These are phyloP conservation scores for Leishmania arabica DNA, from an alignment of 208 protist species.

Conservation along the genomic window DNA sequence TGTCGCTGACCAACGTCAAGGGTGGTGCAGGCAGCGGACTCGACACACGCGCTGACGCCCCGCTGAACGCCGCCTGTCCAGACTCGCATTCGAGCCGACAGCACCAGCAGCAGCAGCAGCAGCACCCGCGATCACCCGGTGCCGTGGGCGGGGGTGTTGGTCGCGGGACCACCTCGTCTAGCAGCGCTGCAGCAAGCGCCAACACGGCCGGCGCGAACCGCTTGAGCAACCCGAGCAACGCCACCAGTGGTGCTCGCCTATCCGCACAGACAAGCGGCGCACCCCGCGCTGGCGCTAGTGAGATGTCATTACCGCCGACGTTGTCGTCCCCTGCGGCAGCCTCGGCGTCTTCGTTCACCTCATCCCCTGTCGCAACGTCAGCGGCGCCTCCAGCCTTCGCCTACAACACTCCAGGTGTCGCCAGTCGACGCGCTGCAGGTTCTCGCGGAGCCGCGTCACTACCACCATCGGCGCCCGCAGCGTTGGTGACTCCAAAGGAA, in stretches of 20 bases:
- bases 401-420: constrained; percentile 5
- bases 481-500: not conserved
- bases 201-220: not conserved
- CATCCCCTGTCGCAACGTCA: not conserved
- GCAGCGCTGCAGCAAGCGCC: not conserved
- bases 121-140: not conserved
- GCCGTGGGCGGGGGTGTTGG: not conserved
- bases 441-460: not conserved
- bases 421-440: not conserved
- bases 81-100: not conserved
- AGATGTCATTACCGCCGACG: constrained; percentile 2
- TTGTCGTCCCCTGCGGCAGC: not conserved
- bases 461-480: not conserved
- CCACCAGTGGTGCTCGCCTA: not conserved
- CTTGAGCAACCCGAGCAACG: not conserved
- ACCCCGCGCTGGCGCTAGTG: not conserved
- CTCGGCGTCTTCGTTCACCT: not conserved
- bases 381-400: not conserved
- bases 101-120: constrained; percentile 6
- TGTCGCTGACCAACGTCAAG: not conserved
- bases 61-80: not conserved
- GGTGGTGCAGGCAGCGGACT: not conserved
- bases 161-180: not conserved
- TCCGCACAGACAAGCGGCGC: not conserved
- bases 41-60: not conserved